Evolutionary conservation across 2,329 filamentous ascomycete species (phyloP).

Genomic region (Leptographium lundbergii): DNA sequence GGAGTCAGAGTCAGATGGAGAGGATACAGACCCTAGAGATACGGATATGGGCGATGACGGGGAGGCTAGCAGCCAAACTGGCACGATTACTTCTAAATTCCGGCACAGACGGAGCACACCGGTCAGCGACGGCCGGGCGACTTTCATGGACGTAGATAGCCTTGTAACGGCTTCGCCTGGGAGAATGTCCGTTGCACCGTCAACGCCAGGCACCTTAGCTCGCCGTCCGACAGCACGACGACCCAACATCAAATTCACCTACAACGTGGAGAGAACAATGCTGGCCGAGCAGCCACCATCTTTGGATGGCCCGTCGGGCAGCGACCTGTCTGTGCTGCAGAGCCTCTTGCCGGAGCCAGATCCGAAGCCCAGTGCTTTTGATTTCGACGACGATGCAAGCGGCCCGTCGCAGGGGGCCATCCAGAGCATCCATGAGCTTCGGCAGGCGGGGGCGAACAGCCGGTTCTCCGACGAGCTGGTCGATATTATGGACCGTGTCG

Average conservation of each 20-base stretch:
- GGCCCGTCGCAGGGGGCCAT: slow-evolving; percentile 36
- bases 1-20: slow-evolving; percentile 17
- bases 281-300: slow-evolving; percentile 19
- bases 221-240: slow-evolving; percentile 12
- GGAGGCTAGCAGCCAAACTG: slow-evolving; percentile 5
- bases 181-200: slow-evolving; percentile 5
- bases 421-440: slow-evolving; percentile 51
- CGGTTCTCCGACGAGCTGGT: slow-evolving; percentile 54
- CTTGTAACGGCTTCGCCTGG: slow-evolving; percentile 8
- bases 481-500: slow-evolving; percentile 49
- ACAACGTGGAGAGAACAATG: slow-evolving; percentile 25
- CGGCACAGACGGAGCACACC: slow-evolving; percentile 6
- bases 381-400: slow-evolving; percentile 31
- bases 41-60: not conserved
- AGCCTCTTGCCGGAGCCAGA: slow-evolving; percentile 15
- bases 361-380: slow-evolving; percentile 15
- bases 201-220: slow-evolving; percentile 10
- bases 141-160: slow-evolving; percentile 9
- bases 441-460: slow-evolving; percentile 53
- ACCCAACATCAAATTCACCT: slow-evolving; percentile 25
- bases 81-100: slow-evolving; percentile 3
- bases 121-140: slow-evolving; percentile 3
- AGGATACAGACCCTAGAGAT: not conserved
- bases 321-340: slow-evolving; percentile 14
- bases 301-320: slow-evolving; percentile 10